Evolutionary conservation across 495 filamentous ascomycete genomes (phyloP), one percentile per base, ranked within the genome.

Genomic region (Lepraria neglecta): DNA sequence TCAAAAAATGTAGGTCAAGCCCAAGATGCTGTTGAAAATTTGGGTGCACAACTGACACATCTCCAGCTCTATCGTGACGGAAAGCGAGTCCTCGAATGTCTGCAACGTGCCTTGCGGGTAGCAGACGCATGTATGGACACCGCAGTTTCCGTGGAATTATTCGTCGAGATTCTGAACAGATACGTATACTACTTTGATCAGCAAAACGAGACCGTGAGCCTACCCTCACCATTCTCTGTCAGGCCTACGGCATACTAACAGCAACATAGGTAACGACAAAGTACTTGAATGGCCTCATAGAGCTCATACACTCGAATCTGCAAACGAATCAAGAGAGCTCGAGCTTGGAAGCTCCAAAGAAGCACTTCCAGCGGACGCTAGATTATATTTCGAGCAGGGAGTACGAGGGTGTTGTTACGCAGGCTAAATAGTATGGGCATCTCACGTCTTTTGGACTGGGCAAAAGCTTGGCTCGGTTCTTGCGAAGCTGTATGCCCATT

Each of bases 101-200:
- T 98, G 17, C 94, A 97, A 72, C 88, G 94, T 59, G 95, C 94
- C 21, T 84, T 97, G 24, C 88, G 94, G 54, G 94, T 98, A 9
- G 94, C 94, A 3, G 94, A 98, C 73, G 94, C 94, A 6, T 98
- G 94, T 75, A 98, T 98, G 94, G 94, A 98, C 73, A 92, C 91
- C n/a, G 91, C 91, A 10, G 95, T 97, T 3, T 96, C 90, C 3
- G 91, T 97, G 28, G 94, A 98, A 75, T 79, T 98, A 45, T 98
- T 98, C 69, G 94, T 98, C 53, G 94, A 98, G 75, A 97, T 98
- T 63, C 77, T 98, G 62, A 96, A 97, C 70, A 84, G 94, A 71
- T 98, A 97, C 74, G 94, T 97, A 56, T 98, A 98, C 73, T 97
- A 97, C 74, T 98, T 96, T 75, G 94, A 98, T 74, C 91, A 97